Evolutionary conservation across 139 green algal genomes (phyloP).

Genomic region (Asterochloris sp.): DNA sequence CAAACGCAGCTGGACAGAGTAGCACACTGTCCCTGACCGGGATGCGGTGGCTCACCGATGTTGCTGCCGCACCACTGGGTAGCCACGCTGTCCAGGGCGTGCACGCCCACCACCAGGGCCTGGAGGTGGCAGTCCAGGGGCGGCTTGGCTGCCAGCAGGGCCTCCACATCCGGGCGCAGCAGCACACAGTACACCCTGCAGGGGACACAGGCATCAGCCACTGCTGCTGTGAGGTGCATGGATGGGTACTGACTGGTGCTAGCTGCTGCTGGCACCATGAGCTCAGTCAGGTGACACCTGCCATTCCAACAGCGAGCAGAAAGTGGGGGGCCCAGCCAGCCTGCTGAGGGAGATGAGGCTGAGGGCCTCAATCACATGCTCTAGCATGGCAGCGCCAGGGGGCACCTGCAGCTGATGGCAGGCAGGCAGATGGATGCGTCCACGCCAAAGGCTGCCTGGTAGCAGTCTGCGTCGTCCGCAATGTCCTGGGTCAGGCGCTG

Average conservation of each 20-base stretch:
- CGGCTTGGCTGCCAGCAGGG: slow-evolving; percentile 8
- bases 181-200: slow-evolving; percentile 22
- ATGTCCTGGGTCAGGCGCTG: slow-evolving; percentile 21
- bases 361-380: not conserved
- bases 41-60: not conserved
- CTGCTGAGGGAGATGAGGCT: too few species aligned
- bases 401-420: slow-evolving; percentile 11
- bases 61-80: slow-evolving; percentile 3
- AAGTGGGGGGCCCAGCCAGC: too few species aligned
- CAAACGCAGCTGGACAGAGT: not conserved
- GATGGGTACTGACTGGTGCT: not conserved
- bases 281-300: too few species aligned
- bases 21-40: not conserved
- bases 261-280: not conserved
- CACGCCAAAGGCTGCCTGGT: slow-evolving; percentile 14
- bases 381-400: not conserved
- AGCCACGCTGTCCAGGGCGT: slow-evolving; percentile 11
- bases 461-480: slow-evolving; percentile 14
- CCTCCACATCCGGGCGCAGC: slow-evolving; percentile 16
- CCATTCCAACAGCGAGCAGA: too few species aligned
- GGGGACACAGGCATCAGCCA: not conserved
- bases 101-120: slow-evolving; percentile 15
- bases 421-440: slow-evolving; percentile 5
- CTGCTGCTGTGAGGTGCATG: too few species aligned
- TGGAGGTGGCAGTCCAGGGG: not conserved